phyloP scores from a whole-genome alignment of 2,329 filamentous ascomycete genomes.

The Aspergillus sp. region DNA sequence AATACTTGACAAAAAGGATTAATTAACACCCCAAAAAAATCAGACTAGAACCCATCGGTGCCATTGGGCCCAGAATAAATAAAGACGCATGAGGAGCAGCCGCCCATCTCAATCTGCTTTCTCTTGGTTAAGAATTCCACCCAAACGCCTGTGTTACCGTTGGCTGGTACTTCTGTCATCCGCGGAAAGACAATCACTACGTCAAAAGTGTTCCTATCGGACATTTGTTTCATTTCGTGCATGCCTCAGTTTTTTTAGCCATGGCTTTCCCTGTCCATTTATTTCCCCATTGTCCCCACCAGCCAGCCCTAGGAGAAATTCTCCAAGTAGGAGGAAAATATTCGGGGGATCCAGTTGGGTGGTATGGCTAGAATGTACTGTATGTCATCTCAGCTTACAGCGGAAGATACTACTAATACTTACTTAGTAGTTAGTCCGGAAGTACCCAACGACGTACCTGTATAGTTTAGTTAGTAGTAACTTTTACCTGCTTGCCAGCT shows the following conservation, averaged over 20 bases:
- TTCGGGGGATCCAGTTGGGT: no score
- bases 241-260: neutral
- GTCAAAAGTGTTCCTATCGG: neutral
- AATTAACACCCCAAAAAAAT: neutral
- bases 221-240: neutral
- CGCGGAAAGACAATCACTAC: no score
- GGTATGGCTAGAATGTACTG: no score
- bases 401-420: no score
- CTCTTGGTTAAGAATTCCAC: neutral
- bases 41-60: neutral
- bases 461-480: no score
- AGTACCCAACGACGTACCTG: no score
- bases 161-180: neutral
- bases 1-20: no score
- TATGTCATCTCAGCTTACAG: no score
- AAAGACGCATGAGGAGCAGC: neutral
- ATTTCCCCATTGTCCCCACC: neutral
- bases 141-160: neutral
- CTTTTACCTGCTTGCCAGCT: neutral
- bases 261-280: neutral
- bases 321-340: neutral
- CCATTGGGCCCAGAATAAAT: neutral
- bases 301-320: neutral
- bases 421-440: no score
- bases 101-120: neutral